A percentile compares a stretch with the other conserved stretches of the same genome.
These are phyloP conservation scores for Aspergillus haitiensis DNA, from an alignment of 495 filamentous ascomycete genomes.

Conservation along the genomic window DNA sequence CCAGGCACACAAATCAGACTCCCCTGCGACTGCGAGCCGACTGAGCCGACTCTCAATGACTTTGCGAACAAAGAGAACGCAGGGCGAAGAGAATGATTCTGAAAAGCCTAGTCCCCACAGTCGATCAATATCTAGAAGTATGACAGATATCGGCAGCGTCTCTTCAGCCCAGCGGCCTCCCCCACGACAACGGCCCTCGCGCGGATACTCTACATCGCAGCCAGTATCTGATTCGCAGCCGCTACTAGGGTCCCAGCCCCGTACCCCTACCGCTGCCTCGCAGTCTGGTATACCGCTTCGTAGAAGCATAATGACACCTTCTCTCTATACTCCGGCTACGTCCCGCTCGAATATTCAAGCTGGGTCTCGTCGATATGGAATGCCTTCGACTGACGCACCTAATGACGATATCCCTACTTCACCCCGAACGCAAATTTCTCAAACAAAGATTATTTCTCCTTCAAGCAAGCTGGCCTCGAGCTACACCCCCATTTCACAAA, in stretches of 20 bases:
- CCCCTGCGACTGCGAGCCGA: slow-evolving; percentile 35
- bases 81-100: slow-evolving; percentile 35
- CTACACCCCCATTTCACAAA: slow-evolving; percentile 45
- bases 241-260: slow-evolving; percentile 33
- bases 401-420: slow-evolving; percentile 28
- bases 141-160: slow-evolving; percentile 40
- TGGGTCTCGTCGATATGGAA: slow-evolving; percentile 49
- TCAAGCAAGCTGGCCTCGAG: slow-evolving; percentile 43
- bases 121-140: slow-evolving; percentile 42
- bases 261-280: slow-evolving; percentile 42
- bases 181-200: slow-evolving; percentile 41
- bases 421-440: slow-evolving; percentile 30
- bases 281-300: slow-evolving; percentile 45
- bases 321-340: slow-evolving; percentile 40
- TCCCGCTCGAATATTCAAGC: slow-evolving; percentile 47
- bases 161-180: slow-evolving; percentile 32
- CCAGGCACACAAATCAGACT: slow-evolving; percentile 30
- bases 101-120: slow-evolving; percentile 27
- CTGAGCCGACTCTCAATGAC: slow-evolving; percentile 43
- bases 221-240: slow-evolving; percentile 28
- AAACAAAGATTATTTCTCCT: slow-evolving; percentile 40
- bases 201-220: slow-evolving; percentile 41
- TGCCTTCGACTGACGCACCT: slow-evolving; percentile 28
- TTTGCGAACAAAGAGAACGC: slow-evolving; percentile 36
- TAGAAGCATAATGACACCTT: slow-evolving; percentile 44